A percentile compares a stretch with the other conserved stretches of the same genome.
Evolutionary conservation across 2,329 filamentous ascomycete genomes (phyloP).

Genomic region (Beauveria bassiana): DNA sequence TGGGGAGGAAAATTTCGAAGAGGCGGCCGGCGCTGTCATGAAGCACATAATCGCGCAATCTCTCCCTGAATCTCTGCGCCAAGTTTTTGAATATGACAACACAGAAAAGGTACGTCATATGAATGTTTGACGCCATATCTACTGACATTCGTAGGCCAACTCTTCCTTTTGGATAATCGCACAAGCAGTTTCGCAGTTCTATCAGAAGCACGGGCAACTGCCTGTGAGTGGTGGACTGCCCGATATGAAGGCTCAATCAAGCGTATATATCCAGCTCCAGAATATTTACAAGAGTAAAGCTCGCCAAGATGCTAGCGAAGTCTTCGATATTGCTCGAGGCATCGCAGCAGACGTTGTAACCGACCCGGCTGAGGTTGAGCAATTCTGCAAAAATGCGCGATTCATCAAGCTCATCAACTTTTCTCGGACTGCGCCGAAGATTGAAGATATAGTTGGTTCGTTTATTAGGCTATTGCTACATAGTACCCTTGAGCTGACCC

Average conservation of each 20-base stretch:
- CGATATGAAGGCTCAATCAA: conserved; percentile 95
- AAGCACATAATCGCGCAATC: conserved; percentile 70
- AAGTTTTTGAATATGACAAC: conserved; percentile 66
- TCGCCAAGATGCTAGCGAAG: conserved; percentile 66
- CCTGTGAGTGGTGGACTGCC: conserved; percentile 83
- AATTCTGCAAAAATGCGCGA: conserved; percentile 91
- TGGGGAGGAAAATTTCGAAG: conserved; percentile 94
- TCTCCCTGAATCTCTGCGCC: conserved; percentile 60
- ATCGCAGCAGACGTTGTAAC: conserved; percentile 44
- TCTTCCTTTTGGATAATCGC: conserved; percentile 85
- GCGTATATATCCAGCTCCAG: conserved; percentile 82
- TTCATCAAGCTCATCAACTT: conserved; percentile 80
- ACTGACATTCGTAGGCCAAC: conserved; percentile 29
- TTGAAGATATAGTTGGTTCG: conserved; percentile 50
- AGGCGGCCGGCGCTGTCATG: conserved; percentile 79
- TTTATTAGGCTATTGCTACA: conserved; percentile 12
- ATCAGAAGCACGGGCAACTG: conserved; percentile 61
- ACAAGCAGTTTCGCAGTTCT: conserved; percentile 69
- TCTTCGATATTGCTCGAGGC: conserved; percentile 56
- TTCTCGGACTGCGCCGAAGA: conserved; percentile 34
- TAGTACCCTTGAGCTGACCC: neutral
- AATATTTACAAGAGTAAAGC: conserved; percentile 90
- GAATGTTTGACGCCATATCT: neutral
- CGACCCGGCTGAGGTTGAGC: conserved; percentile 68
- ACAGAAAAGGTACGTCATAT: conserved; percentile 38